Evolutionary conservation across 345 rosid genomes (phyloP).

Genomic region (Populus nigra): DNA sequence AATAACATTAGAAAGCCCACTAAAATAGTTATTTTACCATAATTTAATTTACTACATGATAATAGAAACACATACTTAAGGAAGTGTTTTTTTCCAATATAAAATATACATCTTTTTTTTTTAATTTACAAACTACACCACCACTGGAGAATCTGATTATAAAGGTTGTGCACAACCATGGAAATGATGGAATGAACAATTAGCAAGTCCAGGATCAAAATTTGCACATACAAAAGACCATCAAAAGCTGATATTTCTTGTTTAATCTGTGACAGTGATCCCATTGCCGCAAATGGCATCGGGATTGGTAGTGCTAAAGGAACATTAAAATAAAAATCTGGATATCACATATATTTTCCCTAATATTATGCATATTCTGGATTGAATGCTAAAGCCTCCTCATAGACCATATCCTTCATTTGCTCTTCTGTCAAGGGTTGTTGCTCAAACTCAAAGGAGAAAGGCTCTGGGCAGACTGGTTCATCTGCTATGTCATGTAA

Average conservation of each 20-base stretch:
- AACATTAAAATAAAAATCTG: neutral
- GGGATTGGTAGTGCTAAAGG: neutral
- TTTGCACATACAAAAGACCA: neutral
- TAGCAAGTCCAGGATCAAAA: neutral
- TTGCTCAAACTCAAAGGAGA: conserved; percentile 88
- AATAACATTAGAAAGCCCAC: too few relatives aligned
- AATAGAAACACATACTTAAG: too few relatives aligned
- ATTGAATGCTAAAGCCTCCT: conserved; percentile 73
- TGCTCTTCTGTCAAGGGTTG: conserved; percentile 80
- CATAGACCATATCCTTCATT: conserved; percentile 82
- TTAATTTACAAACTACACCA: too few relatives aligned
- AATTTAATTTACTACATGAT: too few relatives aligned
- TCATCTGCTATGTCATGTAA: conserved; percentile 87
- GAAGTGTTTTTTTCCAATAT: too few relatives aligned
- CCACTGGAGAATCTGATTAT: too few relatives aligned
- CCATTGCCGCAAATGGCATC: neutral
- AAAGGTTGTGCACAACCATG: neutral
- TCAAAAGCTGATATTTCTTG: neutral
- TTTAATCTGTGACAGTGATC: neutral
- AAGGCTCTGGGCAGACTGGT: conserved; percentile 69
- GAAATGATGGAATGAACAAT: conserved; percentile 2
- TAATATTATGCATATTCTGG: conserved; percentile 50
- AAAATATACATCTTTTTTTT: too few relatives aligned
- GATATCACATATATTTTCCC: neutral
- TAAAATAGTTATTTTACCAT: rapidly evolving